A percentile compares a stretch with the other conserved stretches of the same genome.
These are phyloP conservation scores for Mucor piriformis DNA, from an alignment of 371 early-diverging fungal genomes.

Conservation along the genomic window DNA sequence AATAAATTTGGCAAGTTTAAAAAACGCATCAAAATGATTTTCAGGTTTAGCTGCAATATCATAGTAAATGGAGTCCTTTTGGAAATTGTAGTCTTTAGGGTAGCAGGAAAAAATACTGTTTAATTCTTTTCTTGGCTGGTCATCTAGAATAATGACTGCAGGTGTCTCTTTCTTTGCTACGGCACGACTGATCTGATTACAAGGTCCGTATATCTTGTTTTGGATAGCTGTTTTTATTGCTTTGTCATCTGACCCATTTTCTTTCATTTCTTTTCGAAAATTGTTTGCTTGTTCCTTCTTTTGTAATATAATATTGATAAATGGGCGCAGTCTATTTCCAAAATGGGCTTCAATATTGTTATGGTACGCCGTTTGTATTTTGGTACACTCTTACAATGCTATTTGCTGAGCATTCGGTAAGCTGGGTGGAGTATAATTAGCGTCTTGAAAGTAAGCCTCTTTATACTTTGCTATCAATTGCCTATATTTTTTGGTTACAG, in stretches of 20 bases:
- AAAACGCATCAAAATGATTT: too few species aligned
- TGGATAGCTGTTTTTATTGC: not conserved
- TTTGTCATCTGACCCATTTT: not conserved
- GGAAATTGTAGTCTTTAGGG: not conserved
- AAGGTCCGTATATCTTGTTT: not conserved
- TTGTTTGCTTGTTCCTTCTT: not conserved
- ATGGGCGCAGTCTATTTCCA: too few species aligned
- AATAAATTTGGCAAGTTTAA: too few species aligned
- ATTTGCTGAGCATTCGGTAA: not conserved
- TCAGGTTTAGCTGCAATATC: too few species aligned
- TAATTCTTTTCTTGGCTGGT: too few species aligned
- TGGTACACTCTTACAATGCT: constrained; percentile 2
- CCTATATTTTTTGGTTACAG: too few species aligned
- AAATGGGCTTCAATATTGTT: too few species aligned
- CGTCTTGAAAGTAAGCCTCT: too few species aligned
- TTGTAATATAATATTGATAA: too few species aligned
- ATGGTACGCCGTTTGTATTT: constrained; percentile 6
- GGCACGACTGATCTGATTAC: not conserved
- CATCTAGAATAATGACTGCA: not conserved
- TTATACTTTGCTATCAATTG: too few species aligned
- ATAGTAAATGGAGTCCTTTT: not conserved
- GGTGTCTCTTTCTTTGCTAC: not conserved
- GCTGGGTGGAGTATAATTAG: too few species aligned
- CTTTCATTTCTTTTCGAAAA: not conserved
- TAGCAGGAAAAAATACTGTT: not conserved